Evolutionary conservation across 805 yeast species (phyloP).

Genomic region (Nakazawaea ishiwadae): DNA sequence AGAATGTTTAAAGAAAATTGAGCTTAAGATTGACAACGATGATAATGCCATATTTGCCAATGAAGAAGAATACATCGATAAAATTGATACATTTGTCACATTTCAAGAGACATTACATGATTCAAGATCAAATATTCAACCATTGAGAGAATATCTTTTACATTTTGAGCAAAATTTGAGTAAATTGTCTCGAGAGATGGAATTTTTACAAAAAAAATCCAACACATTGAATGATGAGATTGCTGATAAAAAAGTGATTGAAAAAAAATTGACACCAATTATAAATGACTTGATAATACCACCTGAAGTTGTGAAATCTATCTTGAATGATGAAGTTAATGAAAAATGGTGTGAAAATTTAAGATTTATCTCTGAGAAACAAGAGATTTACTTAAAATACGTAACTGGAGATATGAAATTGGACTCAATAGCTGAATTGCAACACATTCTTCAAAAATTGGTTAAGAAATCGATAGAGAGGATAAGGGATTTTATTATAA

Average conservation of each 20-base stretch:
- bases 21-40: slow-evolving; percentile 10
- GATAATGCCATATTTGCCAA: background rate
- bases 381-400: slow-evolving; percentile 45
- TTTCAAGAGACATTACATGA: slow-evolving; percentile 24
- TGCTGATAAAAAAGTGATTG: slow-evolving; percentile 41
- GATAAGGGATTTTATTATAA: slow-evolving; percentile 62
- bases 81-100: slow-evolving; percentile 18
- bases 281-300: slow-evolving; percentile 73
- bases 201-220: slow-evolving; percentile 51
- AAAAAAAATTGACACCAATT: slow-evolving; percentile 61
- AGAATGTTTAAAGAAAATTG: slow-evolving; percentile 13
- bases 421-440: slow-evolving; percentile 21
- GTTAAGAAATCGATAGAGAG: slow-evolving; percentile 67
- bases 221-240: slow-evolving; percentile 42
- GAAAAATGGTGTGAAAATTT: slow-evolving; percentile 65
- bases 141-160: slow-evolving; percentile 48
- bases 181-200: slow-evolving; percentile 56
- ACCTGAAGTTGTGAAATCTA: slow-evolving; percentile 57
- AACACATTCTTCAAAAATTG: slow-evolving; percentile 41
- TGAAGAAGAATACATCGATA: slow-evolving; percentile 8
- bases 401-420: slow-evolving; percentile 14
- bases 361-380: slow-evolving; percentile 52
- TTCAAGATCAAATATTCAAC: slow-evolving; percentile 35
- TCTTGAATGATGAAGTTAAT: slow-evolving; percentile 54
- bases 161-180: slow-evolving; percentile 56